Evolutionary conservation across 225 moss, liverwort and hornwort genomes (phyloP), one percentile per base, ranked within the genome.

Genomic region (Antitrichia curtipendula): DNA sequence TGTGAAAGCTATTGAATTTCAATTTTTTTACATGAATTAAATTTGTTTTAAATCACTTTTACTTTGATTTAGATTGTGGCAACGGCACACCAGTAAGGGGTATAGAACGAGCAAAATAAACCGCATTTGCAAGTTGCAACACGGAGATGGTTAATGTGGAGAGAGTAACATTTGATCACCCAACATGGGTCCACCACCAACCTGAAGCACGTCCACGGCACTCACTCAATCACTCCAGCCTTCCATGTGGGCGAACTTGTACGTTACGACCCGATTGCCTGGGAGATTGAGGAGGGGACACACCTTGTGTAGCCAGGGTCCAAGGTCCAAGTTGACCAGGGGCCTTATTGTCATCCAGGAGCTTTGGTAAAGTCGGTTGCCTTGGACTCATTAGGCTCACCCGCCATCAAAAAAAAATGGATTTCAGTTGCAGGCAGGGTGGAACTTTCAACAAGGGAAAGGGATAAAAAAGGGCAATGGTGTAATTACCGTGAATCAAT

Each of bases 281-380:
- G 45, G 85, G 75, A 83, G 85, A 58, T 68, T 23, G 86, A 66
- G 43, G 86, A 45, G 73, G 78, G 54, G 41, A 54, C 66, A 64
- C 68, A 27, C 34, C 19, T 16, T 13, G 49, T 13, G 50, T 50
- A 14, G 6, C 25, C 38, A 38, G 70, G 85, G 41, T 9, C 27
- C n/a, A n/a, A n/a, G 19, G 52, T 22, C 36, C 53, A 36, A 13
- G 83, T 61, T 83, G 86, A 82, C 88, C 86, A 16, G 40, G 43
- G 75, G 90, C 38, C 68, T 64, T 53, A 47, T 84, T 81, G 59
- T 53, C 87, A 70, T 77, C 87, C 91, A 82, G 50, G 49, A 82
- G 82, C 61, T 68, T 85, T 75, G 89, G 83, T 75, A 80, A 91
- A 86, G 90, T 91, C 86, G 86, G 88, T 90, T 47, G 45, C 52